Evolutionary conservation across 2,329 filamentous ascomycete species (phyloP).

Genomic region (Onygenales sp.): DNA sequence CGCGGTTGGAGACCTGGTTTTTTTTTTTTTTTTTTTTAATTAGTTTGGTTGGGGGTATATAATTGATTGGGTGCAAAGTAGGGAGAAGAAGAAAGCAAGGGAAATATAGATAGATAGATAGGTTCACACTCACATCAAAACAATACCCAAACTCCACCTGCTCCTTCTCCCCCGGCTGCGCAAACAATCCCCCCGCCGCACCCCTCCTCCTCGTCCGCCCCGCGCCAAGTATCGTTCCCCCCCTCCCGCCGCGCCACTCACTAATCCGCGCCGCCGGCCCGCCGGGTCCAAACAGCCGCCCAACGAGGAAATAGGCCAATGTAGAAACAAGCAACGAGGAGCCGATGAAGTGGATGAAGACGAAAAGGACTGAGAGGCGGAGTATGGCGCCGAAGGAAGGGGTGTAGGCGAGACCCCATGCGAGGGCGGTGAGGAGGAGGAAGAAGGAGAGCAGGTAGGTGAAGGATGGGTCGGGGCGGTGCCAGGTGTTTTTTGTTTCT

Average conservation of each 20-base stretch:
- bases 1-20: conserved; percentile 50
- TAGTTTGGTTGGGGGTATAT: neutral
- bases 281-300: conserved; percentile 50
- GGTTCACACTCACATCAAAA: conserved; percentile 45
- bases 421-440: conserved; percentile 45
- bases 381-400: conserved; percentile 38
- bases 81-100: neutral
- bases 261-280: conserved; percentile 25
- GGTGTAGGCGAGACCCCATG: conserved; percentile 50
- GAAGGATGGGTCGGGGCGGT: conserved; percentile 59
- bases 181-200: conserved; percentile 47
- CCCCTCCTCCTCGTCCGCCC: conserved; percentile 20
- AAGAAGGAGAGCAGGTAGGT: conserved; percentile 61
- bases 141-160: conserved; percentile 62
- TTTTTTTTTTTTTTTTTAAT: no score
- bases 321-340: conserved; percentile 51
- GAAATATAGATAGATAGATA: neutral
- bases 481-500: conserved; percentile 64
- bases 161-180: conserved; percentile 46
- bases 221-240: neutral
- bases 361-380: conserved; percentile 39
- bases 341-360: conserved; percentile 52
- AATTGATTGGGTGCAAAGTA: neutral
- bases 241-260: conserved; percentile 21
- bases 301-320: conserved; percentile 55